Evolutionary conservation across 768 basidiomycete species (phyloP), one percentile per base, ranked within the genome.

Genomic region (Lyophyllum shimeji): DNA sequence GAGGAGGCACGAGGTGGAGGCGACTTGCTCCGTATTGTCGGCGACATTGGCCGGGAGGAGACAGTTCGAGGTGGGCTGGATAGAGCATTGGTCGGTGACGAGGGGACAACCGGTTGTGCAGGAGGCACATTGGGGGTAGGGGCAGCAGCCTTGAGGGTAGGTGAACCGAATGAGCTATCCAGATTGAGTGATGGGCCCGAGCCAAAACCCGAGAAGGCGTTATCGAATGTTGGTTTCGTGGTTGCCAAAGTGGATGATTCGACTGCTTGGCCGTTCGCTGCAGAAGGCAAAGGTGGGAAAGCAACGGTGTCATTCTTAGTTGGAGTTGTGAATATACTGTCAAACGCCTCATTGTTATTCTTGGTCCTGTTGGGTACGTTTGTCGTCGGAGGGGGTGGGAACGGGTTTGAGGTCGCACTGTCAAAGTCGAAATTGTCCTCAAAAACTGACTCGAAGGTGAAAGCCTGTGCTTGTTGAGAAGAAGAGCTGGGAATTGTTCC

Each of bases 361-460:
- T 40, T n/a, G n/a, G 39, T n/a, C 17, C 43, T 60, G 7, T 33
- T 52, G 24, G 29, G 24, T 31, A 50, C 50, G 21, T 55, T 62
- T 56, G 66, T 60, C 55, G 66, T 60, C 4, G 73, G 60, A 45
- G 66, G 53, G 13, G 68, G 62, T 48, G 66, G 69, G 56, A 72
- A 63, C 23, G 67, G 61, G 8, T 75, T 59, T 37, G 69, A 72
- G 4, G 76, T 67, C 7, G 79, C 75, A 46, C 72, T 64, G 12
- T 58, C 62, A 53, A 86, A 87, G 68, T 90, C 87, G 64, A 91
- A 90, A 42, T 73, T 76, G 54, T 80, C 78, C 18, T 80, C 79
- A 43, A 80, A 80, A 15, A 69, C 82, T 44, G 82, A 75, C 52
- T 87, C 88, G 53, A 93, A 91, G 3, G 84, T 77, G 61, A 90